Conservation (phyloP, 768 basidiomycete species). For the Rhodosporidiobolus sp. region DNA sequence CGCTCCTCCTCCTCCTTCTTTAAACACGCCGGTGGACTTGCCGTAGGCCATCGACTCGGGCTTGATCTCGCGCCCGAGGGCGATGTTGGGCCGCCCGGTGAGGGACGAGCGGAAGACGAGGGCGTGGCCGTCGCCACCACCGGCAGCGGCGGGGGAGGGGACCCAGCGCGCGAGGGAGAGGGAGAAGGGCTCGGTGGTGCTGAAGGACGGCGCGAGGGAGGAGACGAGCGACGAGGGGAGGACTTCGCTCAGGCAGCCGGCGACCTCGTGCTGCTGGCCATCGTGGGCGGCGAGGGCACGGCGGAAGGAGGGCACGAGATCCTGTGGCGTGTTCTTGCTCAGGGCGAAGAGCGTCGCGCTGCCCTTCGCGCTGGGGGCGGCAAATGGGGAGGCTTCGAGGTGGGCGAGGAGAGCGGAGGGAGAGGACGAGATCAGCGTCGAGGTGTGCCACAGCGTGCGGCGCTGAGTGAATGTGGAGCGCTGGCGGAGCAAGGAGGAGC, state of each 20-base stretch:
- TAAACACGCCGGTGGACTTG: too few relatives aligned
- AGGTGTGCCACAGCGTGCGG: constrained; percentile 19
- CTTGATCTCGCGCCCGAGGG: constrained; percentile 31
- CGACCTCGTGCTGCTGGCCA: background rate
- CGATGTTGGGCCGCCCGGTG: constrained; percentile 26
- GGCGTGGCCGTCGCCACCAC: background rate
- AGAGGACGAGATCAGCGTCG: constrained; percentile 15
- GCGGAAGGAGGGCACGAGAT: constrained; percentile 5
- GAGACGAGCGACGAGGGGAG: constrained; percentile 2
- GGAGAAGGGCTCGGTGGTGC: constrained; percentile 6
- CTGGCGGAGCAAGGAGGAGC: too few relatives aligned
- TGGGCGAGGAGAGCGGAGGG: constrained; percentile 11
- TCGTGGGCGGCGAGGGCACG: background rate
- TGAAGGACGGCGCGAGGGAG: background rate
- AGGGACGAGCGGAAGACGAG: constrained; percentile 20
- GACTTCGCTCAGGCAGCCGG: constrained; percentile 30
- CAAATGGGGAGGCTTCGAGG: background rate
- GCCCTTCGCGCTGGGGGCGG: background rate
- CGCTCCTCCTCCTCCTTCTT: background rate
- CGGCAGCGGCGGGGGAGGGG: background rate
- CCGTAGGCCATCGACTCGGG: background rate
- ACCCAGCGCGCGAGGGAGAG: constrained; percentile 6
- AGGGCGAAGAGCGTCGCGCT: constrained; percentile 3
- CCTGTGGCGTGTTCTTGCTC: constrained; percentile 32
- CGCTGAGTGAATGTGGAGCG: fast-evolving